These are phyloP conservation scores for Huntiella omanensis DNA, from an alignment of 2,329 filamentous ascomycete species.

Conservation along the genomic window DNA sequence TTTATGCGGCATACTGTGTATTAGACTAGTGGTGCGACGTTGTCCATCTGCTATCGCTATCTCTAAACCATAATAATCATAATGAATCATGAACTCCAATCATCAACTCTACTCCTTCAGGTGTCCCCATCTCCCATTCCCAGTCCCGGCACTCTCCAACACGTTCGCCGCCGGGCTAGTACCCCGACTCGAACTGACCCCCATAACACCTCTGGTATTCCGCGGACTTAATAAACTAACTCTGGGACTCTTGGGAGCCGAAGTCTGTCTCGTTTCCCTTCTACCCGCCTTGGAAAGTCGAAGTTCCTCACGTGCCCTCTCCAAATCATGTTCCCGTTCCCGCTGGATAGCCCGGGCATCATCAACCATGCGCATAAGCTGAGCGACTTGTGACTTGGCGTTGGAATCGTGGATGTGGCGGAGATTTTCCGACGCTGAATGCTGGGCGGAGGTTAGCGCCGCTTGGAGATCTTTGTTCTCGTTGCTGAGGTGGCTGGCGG, in stretches of 20 bases:
- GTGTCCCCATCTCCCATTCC: slow-evolving; percentile 25
- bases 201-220: slow-evolving; percentile 15
- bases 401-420: slow-evolving; percentile 29
- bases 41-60: not conserved
- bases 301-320: slow-evolving; percentile 29
- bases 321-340: slow-evolving; percentile 35
- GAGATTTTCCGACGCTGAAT: slow-evolving; percentile 26
- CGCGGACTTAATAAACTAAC: slow-evolving; percentile 33
- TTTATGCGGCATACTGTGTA: no score
- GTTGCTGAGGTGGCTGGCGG: slow-evolving; percentile 24
- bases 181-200: slow-evolving; percentile 27
- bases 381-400: slow-evolving; percentile 18
- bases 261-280: slow-evolving; percentile 35
- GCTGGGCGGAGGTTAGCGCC: slow-evolving; percentile 22
- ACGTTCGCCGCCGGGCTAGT: slow-evolving; percentile 28
- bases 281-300: slow-evolving; percentile 28
- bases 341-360: slow-evolving; percentile 24
- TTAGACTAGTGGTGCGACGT: no score
- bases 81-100: no score
- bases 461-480: slow-evolving; percentile 29
- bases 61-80: no score
- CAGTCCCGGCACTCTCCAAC: slow-evolving; percentile 17
- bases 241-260: slow-evolving; percentile 39
- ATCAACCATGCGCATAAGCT: slow-evolving; percentile 21
- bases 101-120: slow-evolving; percentile 21